Percentiles rank a stretch among this genome's conserved stretches.
Conservation (phyloP, 495 filamentous ascomycete species). For the Platismatia glauca region DNA sequence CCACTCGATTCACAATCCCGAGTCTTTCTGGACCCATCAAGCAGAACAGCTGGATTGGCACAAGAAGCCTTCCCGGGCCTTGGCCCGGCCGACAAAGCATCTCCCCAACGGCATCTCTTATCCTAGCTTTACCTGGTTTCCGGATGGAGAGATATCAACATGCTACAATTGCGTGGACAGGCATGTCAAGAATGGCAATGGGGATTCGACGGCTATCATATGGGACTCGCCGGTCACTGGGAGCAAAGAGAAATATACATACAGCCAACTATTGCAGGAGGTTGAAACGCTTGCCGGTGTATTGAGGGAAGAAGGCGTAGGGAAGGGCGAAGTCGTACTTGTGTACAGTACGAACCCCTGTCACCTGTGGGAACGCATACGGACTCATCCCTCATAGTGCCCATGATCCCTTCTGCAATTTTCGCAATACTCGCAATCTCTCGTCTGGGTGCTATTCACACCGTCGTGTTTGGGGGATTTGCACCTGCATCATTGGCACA, state of each 20-base stretch:
- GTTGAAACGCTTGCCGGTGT: constrained; percentile 79
- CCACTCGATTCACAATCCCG: constrained; percentile 44
- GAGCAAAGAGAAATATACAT: constrained; percentile 62
- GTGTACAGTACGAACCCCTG: constrained; percentile 65
- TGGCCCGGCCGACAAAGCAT: constrained; percentile 38
- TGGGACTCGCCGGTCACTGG: constrained; percentile 84
- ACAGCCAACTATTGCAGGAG: constrained; percentile 67
- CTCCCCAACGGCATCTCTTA: constrained; percentile 42
- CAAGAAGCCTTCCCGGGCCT: constrained; percentile 47
- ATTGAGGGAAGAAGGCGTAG: constrained; percentile 71
- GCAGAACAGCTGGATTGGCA: constrained; percentile 74
- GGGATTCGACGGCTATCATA: constrained; percentile 63
- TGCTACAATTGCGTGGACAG: constrained; percentile 86
- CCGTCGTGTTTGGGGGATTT: constrained; percentile 90
- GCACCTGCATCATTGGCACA: constrained; percentile 74
- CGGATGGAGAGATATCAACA: constrained; percentile 80
- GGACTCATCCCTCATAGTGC: constrained; percentile 49
- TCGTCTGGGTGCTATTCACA: constrained; percentile 79
- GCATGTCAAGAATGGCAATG: constrained; percentile 68
- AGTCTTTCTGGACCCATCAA: constrained; percentile 69
- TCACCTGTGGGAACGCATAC: neutral
- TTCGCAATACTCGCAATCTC: constrained; percentile 75
- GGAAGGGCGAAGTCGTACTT: constrained; percentile 81
- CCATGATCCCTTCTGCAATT: constrained; percentile 85
- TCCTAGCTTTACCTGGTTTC: constrained; percentile 77